Evolutionary conservation across 257 asterid genomes (phyloP).

Genomic region (Nicotiana knightiana): DNA sequence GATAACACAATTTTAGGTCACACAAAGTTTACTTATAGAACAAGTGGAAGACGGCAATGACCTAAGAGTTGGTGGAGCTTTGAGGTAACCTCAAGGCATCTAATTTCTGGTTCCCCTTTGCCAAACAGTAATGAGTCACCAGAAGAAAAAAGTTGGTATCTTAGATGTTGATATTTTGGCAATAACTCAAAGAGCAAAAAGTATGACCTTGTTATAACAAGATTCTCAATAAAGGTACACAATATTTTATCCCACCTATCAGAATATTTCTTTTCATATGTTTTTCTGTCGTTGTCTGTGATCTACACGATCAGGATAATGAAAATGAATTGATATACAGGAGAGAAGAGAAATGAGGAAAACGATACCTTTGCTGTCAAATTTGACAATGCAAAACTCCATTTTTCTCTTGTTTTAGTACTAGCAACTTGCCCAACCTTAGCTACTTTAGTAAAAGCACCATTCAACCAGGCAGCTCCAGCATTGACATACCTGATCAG

Average conservation of each 20-base stretch:
- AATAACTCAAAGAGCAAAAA: neutral
- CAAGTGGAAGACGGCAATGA: neutral
- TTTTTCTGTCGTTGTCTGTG: neutral
- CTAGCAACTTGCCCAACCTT: slow-evolving; percentile 93
- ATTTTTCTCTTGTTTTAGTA: slow-evolving; percentile 81
- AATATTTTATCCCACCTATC: neutral
- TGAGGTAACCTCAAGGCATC: neutral
- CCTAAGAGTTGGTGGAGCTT: neutral
- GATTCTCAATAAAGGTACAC: neutral
- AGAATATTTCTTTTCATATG: neutral
- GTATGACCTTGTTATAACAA: neutral
- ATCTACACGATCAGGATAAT: neutral
- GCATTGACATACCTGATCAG: slow-evolving; percentile 80
- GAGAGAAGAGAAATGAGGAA: neutral
- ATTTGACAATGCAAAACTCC: slow-evolving; percentile 76
- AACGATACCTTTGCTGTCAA: slow-evolving; percentile 67
- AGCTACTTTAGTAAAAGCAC: slow-evolving; percentile 83
- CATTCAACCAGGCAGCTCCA: slow-evolving; percentile 91
- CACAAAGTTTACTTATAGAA: neutral
- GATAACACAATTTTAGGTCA: neutral
- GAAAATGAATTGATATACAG: neutral
- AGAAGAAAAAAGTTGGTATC: neutral
- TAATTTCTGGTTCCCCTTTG: neutral
- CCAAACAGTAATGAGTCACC: neutral
- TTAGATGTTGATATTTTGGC: neutral